Percentiles rank a stretch among this genome's conserved stretches.
Conservation (phyloP, 208 protist species). For the Naegleria gruberi region DNA sequence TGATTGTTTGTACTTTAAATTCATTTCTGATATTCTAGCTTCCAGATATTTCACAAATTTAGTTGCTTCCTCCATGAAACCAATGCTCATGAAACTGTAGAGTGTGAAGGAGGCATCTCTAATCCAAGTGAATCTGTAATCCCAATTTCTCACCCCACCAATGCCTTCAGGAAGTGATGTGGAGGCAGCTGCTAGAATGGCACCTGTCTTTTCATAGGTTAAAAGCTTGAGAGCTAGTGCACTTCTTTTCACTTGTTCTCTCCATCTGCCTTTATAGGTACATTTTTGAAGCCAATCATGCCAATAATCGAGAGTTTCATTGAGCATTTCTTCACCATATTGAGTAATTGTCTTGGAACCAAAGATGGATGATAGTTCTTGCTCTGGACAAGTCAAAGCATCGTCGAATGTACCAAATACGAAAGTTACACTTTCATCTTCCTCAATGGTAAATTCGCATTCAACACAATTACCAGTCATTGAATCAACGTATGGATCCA, state of each 20-base stretch:
- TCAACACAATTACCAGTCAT: background rate
- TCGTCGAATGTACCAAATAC: constrained; percentile 8
- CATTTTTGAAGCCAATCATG: constrained; percentile 40
- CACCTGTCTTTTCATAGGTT: constrained; percentile 42
- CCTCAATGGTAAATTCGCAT: constrained; percentile 21
- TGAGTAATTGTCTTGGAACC: constrained; percentile 7
- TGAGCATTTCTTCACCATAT: constrained; percentile 26
- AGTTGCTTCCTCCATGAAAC: constrained; percentile 45
- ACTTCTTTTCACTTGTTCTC: constrained; percentile 40
- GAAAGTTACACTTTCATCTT: constrained; percentile 24
- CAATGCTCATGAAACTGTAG: constrained; percentile 47
- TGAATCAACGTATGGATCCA: constrained; percentile 19
- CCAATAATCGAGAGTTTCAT: constrained; percentile 43
- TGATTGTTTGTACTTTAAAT: background rate
- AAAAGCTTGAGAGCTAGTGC: constrained; percentile 44
- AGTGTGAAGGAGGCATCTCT: constrained; percentile 46
- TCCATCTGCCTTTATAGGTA: constrained; percentile 35
- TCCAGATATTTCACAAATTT: constrained; percentile 43
- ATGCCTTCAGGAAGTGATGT: constrained; percentile 40
- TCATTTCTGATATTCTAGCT: constrained; percentile 32
- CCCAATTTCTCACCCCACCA: constrained; percentile 46
- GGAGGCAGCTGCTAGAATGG: constrained; percentile 42
- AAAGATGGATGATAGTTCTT: background rate
- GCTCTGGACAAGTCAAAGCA: background rate
- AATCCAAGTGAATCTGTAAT: constrained; percentile 49